Percentiles rank a stretch among this genome's conserved stretches.
phyloP scores from a whole-genome alignment of 1,284 basidiomycete genomes.

The Apiotrichum domesticum region DNA sequence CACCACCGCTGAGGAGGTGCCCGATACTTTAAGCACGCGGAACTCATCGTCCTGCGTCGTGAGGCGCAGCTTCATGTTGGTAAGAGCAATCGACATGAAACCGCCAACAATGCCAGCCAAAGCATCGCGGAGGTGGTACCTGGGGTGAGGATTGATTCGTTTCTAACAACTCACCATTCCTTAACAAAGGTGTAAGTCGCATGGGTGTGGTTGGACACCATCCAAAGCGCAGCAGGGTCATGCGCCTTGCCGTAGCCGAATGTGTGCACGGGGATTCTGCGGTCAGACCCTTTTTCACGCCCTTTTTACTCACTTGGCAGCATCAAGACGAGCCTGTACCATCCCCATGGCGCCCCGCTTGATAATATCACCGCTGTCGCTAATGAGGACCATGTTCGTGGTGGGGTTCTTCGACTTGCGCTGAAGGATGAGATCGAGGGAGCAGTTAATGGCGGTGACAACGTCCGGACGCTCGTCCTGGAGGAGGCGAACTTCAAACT shows the following conservation, averaged over 20 bases:
- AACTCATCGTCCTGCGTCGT: slow-evolving; percentile 59
- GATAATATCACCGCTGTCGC: slow-evolving; percentile 82
- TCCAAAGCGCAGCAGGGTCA: slow-evolving; percentile 96
- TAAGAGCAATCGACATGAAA: slow-evolving; percentile 83
- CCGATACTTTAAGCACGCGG: slow-evolving; percentile 83
- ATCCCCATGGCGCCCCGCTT: slow-evolving; percentile 98
- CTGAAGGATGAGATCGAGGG: slow-evolving; percentile 85
- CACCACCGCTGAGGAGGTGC: slow-evolving; percentile 73
- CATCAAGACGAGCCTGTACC: slow-evolving; percentile 89
- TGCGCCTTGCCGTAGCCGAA: slow-evolving; percentile 95
- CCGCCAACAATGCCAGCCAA: slow-evolving; percentile 88
- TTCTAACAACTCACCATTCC: slow-evolving; percentile 57
- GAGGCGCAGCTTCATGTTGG: slow-evolving; percentile 85
- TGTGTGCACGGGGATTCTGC: slow-evolving; percentile 79
- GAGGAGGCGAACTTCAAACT: slow-evolving; percentile 65
- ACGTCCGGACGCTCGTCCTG: slow-evolving; percentile 90
- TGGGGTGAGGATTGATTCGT: background rate
- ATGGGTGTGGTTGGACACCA: slow-evolving; percentile 93
- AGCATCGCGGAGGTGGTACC: slow-evolving; percentile 76
- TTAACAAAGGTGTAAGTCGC: slow-evolving; percentile 97
- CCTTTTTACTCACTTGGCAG: slow-evolving; percentile 58
- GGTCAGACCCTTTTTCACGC: background rate
- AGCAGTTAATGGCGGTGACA: slow-evolving; percentile 90
- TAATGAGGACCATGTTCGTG: slow-evolving; percentile 84
- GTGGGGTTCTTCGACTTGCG: slow-evolving; percentile 84